These are phyloP conservation scores for Peronospora farinosa DNA, from an alignment of 352 stramenopile genomes.

Conservation along the genomic window DNA sequence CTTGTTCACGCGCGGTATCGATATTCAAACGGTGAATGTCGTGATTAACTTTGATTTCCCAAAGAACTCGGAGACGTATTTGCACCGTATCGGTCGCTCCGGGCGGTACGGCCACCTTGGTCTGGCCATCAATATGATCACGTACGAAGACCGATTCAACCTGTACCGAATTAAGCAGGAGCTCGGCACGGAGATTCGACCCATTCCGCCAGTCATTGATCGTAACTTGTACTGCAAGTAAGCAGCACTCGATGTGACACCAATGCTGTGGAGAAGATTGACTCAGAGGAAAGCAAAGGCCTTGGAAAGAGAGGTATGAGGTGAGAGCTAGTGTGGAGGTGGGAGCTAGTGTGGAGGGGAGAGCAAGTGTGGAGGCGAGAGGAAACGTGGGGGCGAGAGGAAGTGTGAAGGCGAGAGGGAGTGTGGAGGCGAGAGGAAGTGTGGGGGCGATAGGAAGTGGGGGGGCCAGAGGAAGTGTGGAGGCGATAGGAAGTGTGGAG, in stretches of 20 bases:
- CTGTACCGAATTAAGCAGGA: constrained; percentile 98
- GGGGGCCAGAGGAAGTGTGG: background rate
- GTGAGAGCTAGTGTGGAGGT: background rate
- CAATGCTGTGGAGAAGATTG: constrained; percentile 5
- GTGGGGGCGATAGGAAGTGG: background rate
- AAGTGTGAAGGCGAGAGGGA: background rate
- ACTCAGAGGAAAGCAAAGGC: background rate
- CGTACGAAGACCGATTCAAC: constrained; percentile 97
- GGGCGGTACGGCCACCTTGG: constrained; percentile 98
- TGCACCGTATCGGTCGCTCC: constrained; percentile 98
- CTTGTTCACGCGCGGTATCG: constrained; percentile 98
- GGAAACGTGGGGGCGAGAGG: too few species aligned
- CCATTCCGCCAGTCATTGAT: constrained; percentile 97
- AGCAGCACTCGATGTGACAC: background rate
- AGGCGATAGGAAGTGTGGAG: background rate
- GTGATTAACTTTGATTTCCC: constrained; percentile 99
- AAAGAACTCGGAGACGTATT: constrained; percentile 99
- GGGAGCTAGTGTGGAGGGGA: constrained; percentile 7
- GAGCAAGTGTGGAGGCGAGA: background rate
- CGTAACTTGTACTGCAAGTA: constrained; percentile 97
- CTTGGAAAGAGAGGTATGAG: too few species aligned
- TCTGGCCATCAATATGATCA: constrained; percentile 99
- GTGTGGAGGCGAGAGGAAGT: background rate
- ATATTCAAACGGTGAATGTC: constrained; percentile 99
- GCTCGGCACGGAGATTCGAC: constrained; percentile 98